Conservation (phyloP, 345 rosid species). For the Rhodomyrtus tomentosa region DNA sequence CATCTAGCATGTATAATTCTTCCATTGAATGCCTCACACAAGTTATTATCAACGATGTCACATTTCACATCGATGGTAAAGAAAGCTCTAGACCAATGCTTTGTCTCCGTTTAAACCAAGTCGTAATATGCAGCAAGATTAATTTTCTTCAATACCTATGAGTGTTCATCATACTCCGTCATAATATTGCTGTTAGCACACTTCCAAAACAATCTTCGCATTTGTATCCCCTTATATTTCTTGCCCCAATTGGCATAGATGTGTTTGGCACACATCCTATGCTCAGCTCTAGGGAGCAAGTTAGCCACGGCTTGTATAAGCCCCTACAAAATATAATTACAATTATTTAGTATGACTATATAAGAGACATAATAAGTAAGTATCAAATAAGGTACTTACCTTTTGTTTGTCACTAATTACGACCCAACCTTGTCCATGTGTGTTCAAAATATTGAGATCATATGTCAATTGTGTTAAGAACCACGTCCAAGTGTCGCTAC, state of each 20-base stretch:
- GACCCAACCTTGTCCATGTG: background rate
- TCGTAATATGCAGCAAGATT: background rate
- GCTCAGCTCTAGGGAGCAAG: accelerated
- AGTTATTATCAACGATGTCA: background rate
- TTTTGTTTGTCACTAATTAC: background rate
- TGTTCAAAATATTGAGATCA: background rate
- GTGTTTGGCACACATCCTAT: background rate
- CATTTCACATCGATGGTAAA: background rate
- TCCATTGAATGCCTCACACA: background rate
- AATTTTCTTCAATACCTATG: background rate
- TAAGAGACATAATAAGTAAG: background rate
- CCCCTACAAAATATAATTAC: background rate
- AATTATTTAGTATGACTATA: background rate
- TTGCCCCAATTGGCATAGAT: background rate
- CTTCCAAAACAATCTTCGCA: background rate
- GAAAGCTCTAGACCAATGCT: background rate
- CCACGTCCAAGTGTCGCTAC: accelerated
- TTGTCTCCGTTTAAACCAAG: background rate
- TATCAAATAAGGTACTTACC: background rate
- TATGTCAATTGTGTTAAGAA: background rate
- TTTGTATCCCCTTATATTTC: background rate
- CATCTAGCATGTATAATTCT: no score
- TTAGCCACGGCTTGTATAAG: background rate
- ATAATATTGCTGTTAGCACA: background rate
- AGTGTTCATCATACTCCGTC: background rate